phyloP scores from a whole-genome alignment of 2,329 filamentous ascomycete genomes.

The Alternaria novae-zelandiae region DNA sequence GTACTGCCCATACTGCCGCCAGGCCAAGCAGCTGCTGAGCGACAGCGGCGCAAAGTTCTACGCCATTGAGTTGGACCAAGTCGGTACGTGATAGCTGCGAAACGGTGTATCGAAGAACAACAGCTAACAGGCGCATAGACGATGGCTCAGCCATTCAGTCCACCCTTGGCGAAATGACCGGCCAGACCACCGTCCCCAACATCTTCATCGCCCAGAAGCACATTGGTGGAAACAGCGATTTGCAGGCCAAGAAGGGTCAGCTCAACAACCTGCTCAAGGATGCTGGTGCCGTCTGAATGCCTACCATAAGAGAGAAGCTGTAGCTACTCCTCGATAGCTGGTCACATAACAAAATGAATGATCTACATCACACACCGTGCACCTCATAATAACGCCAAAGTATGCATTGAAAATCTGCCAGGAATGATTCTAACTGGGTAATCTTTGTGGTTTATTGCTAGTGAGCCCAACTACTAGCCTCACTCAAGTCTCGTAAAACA shows the following conservation, averaged over 20 bases:
- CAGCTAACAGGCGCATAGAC: conserved; percentile 56
- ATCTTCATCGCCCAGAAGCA: conserved; percentile 91
- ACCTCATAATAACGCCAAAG: conserved; percentile 1
- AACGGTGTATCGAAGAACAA: background rate
- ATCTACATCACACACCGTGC: background rate
- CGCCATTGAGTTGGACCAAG: conserved; percentile 82
- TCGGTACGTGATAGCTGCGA: conserved; percentile 65
- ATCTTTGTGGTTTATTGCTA: conserved; percentile 33
- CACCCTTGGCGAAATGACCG: conserved; percentile 78
- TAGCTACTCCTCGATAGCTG: background rate
- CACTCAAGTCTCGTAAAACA: conserved; percentile 10
- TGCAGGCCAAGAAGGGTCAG: conserved; percentile 70
- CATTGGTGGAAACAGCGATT: conserved; percentile 94
- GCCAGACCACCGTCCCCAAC: conserved; percentile 92
- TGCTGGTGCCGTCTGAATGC: conserved; percentile 66
- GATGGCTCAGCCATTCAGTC: conserved; percentile 85
- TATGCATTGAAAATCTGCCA: conserved; percentile 14
- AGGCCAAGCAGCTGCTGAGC: conserved; percentile 77
- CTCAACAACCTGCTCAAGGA: conserved; percentile 69
- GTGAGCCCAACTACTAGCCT: conserved; percentile 30
- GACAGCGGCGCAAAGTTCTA: conserved; percentile 74
- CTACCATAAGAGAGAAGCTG: background rate
- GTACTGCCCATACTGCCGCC: conserved; percentile 91
- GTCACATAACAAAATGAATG: background rate
- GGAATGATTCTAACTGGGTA: conserved; percentile 36